Evolutionary conservation across 176 grass and related monocot species (phyloP).

Genomic region (Triticum monococcum): DNA sequence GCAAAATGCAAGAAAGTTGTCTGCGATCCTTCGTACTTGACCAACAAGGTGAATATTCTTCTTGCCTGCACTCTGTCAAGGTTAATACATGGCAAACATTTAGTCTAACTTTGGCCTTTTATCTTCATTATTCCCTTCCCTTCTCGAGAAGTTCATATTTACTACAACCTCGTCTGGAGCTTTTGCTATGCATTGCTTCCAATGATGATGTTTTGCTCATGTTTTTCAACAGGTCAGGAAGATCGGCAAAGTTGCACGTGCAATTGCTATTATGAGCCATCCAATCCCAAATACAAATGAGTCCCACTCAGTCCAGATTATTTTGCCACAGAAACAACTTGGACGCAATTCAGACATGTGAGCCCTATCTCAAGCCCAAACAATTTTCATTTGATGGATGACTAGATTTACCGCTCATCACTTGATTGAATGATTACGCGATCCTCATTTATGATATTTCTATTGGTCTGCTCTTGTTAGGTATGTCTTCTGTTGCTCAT

Average conservation of each 20-base stretch:
- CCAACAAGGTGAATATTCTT: conserved; percentile 75
- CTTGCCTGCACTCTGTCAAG: background rate
- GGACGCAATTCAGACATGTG: conserved; percentile 94
- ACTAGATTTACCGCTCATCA: background rate
- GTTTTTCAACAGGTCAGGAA: conserved; percentile 72
- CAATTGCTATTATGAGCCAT: conserved; percentile 96
- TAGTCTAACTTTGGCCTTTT: background rate
- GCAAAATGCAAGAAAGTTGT: conserved; percentile 95
- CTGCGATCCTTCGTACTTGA: conserved; percentile 88
- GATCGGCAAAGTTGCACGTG: conserved; percentile 75
- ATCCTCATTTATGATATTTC: conserved; percentile 19
- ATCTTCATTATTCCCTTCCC: background rate
- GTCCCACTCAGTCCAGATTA: conserved; percentile 90
- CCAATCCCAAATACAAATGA: conserved; percentile 74
- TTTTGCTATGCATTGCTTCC: background rate
- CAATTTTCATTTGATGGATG: background rate
- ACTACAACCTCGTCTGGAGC: background rate
- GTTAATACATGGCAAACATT: background rate
- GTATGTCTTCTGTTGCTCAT: conserved; percentile 97
- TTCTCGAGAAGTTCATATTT: conserved; percentile 29
- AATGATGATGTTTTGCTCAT: conserved; percentile 7
- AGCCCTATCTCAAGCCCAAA: conserved; percentile 28
- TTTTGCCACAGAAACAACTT: conserved; percentile 94
- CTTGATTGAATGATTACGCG: conserved; percentile 11
- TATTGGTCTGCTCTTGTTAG: conserved; percentile 47